Base-by-base conservation (phyloP, 2,329 filamentous ascomycete species). In the Scytalidium lignicola region DNA sequence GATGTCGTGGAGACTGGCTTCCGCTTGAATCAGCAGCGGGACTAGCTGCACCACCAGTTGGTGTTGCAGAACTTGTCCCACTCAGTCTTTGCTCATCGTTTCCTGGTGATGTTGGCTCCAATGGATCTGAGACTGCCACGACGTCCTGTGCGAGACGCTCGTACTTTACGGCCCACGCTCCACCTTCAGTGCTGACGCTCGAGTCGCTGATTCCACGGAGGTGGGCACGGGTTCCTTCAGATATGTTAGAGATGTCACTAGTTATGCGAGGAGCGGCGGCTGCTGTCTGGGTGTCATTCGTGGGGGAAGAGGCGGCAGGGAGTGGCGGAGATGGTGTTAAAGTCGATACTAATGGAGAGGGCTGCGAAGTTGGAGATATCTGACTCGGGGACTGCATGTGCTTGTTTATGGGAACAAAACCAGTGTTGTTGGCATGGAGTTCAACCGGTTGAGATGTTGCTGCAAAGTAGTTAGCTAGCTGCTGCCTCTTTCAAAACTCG, bases 141-240 rank as follows among this genome's bases (percentile, higher is more conserved):
- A 45, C 20, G 32, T 21, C 32, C 41, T 12, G 26, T 20, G 18
- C 23, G 26, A n/a, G 23, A 4, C 39, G 19, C 15, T 45, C 49
- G 17, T 39, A 20, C 17, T 52, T 54, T 21, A 52, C 50, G 10
- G 46, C 51, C 41, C 46, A 51, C 21, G 1, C 42, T n/a, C 45
- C 53, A 3, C 53, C 57, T 41, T 56, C 54, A 1, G 57, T 54
- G 37, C 52, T 56, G 3, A 63, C 55, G 21, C 51, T 55, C 17
- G 58, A 55, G 19, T 63, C 60, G 20, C 49, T 54, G 17, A 62
- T 58, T 1, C 59, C 58, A 10, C 61, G 46, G 2, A 63, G 15
- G 46, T 63, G 60, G 1, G 51, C 54, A 3, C 51, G 28, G 17
- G 62, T 55, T 3, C 29, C 46, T 13, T 61, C 60, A 2, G 48